Evolutionary conservation across 176 grass and related monocot genomes (phyloP), one percentile per base, ranked within the genome.

Genomic region (Hyparrhenia diplandra): DNA sequence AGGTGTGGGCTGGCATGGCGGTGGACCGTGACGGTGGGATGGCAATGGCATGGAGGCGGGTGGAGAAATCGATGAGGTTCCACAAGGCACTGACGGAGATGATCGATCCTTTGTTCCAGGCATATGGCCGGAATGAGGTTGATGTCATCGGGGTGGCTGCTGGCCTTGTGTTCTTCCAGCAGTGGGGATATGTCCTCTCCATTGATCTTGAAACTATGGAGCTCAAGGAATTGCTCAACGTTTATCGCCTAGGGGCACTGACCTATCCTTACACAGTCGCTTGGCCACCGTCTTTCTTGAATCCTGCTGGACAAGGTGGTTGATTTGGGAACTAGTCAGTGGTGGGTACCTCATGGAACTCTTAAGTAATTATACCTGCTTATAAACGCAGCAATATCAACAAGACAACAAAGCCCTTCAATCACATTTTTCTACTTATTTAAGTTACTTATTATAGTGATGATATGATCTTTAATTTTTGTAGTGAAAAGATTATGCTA

Each of bases 21-120:
- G 8, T 4, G 5, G 61, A 67, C 16, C 47, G 11, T 24, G 34
- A 16, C 4, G 68, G 67, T 31, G 81, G 37, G 29, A 32, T 79
- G 28, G n/a, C n/a, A n/a, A n/a, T n/a, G n/a, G 9, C 2, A 3
- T 84, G 86, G 86, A 41, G 60, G 47, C 49, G 42, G 17, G 68
- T 88, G 86, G 81, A 88, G 29, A 88, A 80, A 27, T 84, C 81
- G 17, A 23, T 84, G 29, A 79, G 80, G 67, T 83, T 88, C 59
- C 74, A 74, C 59, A 88, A 71, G 74, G 32, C 41, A 5, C 5
- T 80, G 58, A 66, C 16, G 67, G 34, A 25, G 67, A 55, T 57
- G 80, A 21, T 66, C 43, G 7, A 28, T 24, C 80, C 35, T 5
- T 83, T 46, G 0, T 16, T 45, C 17, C 14, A 36, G n/a, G 28